These are phyloP conservation scores for Podila minutissima DNA, from an alignment of 192 early-diverging fungal species.

Conservation along the genomic window DNA sequence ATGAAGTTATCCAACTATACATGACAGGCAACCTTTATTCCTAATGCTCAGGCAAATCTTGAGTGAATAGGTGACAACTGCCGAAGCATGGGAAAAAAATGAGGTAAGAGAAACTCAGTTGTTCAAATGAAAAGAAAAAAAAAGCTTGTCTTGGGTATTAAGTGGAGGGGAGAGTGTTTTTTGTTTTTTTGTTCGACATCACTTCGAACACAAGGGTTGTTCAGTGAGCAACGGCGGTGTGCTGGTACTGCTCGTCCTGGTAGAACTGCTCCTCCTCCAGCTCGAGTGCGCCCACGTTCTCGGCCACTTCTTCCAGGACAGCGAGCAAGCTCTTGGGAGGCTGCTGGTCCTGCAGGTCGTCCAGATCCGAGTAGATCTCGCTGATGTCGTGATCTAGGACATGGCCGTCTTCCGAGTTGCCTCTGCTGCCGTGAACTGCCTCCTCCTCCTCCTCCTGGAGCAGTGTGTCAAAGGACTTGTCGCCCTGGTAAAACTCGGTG, in stretches of 20 bases:
- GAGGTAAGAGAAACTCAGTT: too few species aligned
- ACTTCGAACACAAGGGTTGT: neutral
- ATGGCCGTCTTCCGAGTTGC: neutral
- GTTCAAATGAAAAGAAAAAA: too few species aligned
- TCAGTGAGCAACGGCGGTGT: neutral
- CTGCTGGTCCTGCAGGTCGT: slow-evolving; percentile 19
- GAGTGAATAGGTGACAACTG: too few species aligned
- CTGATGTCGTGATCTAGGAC: slow-evolving; percentile 10
- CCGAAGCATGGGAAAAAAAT: too few species aligned
- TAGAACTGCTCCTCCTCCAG: slow-evolving; percentile 7
- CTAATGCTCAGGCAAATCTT: too few species aligned
- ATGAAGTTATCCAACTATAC: too few species aligned
- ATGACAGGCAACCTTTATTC: too few species aligned
- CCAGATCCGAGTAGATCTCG: slow-evolving; percentile 10
- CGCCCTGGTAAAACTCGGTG: slow-evolving; percentile 30
- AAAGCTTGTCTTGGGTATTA: too few species aligned
- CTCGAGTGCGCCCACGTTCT: slow-evolving; percentile 14
- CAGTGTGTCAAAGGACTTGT: slow-evolving; percentile 25
- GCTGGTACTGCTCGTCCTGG: neutral
- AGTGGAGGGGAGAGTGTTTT: neutral
- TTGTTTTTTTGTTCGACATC: neutral
- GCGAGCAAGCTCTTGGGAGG: slow-evolving; percentile 43
- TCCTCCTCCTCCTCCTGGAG: slow-evolving; percentile 13
- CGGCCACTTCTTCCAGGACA: slow-evolving; percentile 30
- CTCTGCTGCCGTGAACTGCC: neutral